phyloP scores from a whole-genome alignment of 2,329 filamentous ascomycete genomes.

The Talaromyces sp. region DNA sequence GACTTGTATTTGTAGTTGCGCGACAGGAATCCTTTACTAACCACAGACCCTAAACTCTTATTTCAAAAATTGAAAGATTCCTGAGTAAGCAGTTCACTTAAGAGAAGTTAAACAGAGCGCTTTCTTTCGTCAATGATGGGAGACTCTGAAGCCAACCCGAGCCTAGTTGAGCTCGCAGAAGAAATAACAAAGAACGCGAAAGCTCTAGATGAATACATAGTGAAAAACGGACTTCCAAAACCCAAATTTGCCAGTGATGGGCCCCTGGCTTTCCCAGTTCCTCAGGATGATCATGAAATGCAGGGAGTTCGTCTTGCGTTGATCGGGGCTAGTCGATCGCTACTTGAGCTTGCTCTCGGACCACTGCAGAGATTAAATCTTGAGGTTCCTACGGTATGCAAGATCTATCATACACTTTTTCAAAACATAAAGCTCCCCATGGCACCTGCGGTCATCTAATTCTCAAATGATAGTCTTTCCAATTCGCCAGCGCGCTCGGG shows the following conservation, averaged over 20 bases:
- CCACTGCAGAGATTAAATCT: background rate
- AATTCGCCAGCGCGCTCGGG: background rate
- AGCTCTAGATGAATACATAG: background rate
- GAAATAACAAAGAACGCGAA: background rate
- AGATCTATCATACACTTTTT: background rate
- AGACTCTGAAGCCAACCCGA: background rate
- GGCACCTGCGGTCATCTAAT: too few relatives aligned
- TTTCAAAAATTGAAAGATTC: background rate
- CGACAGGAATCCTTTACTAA: background rate
- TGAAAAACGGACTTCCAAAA: background rate
- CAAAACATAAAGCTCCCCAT: too few relatives aligned
- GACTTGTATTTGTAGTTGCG: background rate
- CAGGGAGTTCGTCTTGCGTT: background rate
- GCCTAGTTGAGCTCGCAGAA: background rate
- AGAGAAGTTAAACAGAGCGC: background rate
- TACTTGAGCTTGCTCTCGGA: background rate
- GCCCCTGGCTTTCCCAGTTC: background rate
- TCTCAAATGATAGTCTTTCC: background rate
- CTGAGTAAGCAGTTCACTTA: background rate
- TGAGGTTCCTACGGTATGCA: background rate
- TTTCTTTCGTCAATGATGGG: background rate
- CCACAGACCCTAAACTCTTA: background rate
- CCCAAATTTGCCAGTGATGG: background rate
- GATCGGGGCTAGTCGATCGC: background rate
- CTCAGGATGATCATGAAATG: background rate